Evolutionary conservation across 2,329 filamentous ascomycete genomes (phyloP).

Genomic region (Apiospora pterosperma): DNA sequence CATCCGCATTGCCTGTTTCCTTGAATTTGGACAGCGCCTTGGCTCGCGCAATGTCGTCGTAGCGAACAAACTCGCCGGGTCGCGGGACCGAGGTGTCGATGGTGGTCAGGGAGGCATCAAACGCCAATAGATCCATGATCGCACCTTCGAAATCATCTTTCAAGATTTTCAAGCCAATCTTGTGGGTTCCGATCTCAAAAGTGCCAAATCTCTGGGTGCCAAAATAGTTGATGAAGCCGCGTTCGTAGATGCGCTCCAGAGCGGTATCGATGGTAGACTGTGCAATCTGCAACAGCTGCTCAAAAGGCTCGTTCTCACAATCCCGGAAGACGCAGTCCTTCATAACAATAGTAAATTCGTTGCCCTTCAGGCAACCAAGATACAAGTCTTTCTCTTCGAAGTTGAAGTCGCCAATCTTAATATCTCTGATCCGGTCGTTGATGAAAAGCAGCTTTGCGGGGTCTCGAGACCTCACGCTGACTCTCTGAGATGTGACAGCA

Average conservation of each 20-base stretch:
- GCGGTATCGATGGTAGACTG: constrained; percentile 53
- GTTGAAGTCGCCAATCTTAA: constrained; percentile 74
- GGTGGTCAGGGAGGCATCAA: constrained; percentile 58
- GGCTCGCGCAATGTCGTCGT: constrained; percentile 77
- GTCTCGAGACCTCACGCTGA: constrained; percentile 57
- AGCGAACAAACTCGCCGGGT: constrained; percentile 42
- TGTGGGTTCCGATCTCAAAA: constrained; percentile 80
- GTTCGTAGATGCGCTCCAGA: constrained; percentile 63
- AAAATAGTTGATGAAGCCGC: constrained; percentile 96
- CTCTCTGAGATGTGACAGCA: constrained; percentile 79
- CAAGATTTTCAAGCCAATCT: constrained; percentile 79
- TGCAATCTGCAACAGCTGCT: constrained; percentile 40
- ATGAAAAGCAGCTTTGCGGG: constrained; percentile 61
- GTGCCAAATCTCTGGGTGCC: constrained; percentile 96
- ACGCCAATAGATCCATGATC: constrained; percentile 72
- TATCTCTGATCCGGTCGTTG: constrained; percentile 58
- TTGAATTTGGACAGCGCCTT: constrained; percentile 74
- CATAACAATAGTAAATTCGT: constrained; percentile 89
- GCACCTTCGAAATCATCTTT: constrained; percentile 78
- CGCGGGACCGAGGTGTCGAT: constrained; percentile 38
- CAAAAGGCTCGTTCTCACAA: constrained; percentile 42
- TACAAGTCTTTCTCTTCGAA: constrained; percentile 70
- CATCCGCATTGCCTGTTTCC: constrained; percentile 52
- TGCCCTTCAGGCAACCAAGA: constrained; percentile 81
- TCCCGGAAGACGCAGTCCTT: constrained; percentile 71